phyloP scores from a whole-genome alignment of 768 basidiomycete species.

The Pleurotus platypus region DNA sequence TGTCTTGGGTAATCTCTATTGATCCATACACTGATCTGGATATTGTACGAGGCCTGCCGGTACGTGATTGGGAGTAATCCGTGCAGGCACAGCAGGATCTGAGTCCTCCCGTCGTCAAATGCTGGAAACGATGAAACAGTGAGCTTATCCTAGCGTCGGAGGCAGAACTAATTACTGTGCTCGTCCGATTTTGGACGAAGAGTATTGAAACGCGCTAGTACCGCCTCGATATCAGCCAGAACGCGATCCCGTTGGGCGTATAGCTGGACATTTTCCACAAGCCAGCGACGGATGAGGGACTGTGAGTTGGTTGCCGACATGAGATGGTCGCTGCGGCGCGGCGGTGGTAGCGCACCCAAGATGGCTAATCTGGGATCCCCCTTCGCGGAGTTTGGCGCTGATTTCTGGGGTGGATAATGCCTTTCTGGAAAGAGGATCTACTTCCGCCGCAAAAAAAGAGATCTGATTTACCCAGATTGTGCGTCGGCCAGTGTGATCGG shows the following conservation, averaged over 20 bases:
- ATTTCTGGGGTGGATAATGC: too few relatives aligned
- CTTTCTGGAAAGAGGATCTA: too few relatives aligned
- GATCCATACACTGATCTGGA: constrained; percentile 89
- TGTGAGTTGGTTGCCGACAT: constrained; percentile 10
- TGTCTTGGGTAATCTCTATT: constrained; percentile 77
- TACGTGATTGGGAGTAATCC: constrained; percentile 88
- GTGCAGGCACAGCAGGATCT: constrained; percentile 86
- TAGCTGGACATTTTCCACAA: constrained; percentile 55
- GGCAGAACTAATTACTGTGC: constrained; percentile 51
- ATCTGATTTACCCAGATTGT: neutral
- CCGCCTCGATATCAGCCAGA: constrained; percentile 58
- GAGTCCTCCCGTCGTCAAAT: constrained; percentile 92
- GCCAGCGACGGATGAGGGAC: constrained; percentile 56
- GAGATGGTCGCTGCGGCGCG: neutral
- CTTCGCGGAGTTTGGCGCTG: too few relatives aligned
- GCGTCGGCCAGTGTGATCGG: neutral
- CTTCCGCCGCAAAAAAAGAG: too few relatives aligned
- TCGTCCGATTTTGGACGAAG: constrained; percentile 79
- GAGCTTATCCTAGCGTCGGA: neutral
- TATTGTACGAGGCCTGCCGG: constrained; percentile 79
- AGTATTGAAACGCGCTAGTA: constrained; percentile 49
- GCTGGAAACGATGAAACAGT: constrained; percentile 40
- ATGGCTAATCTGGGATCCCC: neutral
- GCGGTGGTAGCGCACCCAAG: neutral
- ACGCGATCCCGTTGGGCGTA: constrained; percentile 58